A percentile compares a stretch with the other conserved stretches of the same genome.
Evolutionary conservation across 2,329 filamentous ascomycete species (phyloP).

Genomic region (Trichoderma hamatum): DNA sequence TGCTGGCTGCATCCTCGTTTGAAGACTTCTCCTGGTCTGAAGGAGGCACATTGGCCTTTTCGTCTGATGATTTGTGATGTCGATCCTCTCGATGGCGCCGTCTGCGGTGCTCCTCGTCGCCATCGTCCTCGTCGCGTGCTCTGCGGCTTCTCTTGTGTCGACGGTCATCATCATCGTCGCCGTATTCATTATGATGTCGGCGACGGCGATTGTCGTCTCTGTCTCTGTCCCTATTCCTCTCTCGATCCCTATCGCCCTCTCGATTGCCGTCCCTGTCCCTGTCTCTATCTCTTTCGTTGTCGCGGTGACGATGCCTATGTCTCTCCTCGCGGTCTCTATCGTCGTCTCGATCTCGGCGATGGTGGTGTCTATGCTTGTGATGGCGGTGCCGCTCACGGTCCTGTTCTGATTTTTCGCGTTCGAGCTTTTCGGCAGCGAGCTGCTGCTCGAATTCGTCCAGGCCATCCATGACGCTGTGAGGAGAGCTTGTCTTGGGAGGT

Average conservation of each 20-base stretch:
- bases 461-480: conserved; percentile 49
- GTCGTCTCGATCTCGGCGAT: conserved; percentile 50
- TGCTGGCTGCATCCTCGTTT: conserved; percentile 34
- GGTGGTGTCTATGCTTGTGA: conserved; percentile 50
- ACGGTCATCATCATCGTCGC: conserved; percentile 53
- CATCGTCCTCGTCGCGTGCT: conserved; percentile 56
- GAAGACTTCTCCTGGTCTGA: conserved; percentile 53
- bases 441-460: conserved; percentile 76
- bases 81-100: conserved; percentile 34
- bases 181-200: conserved; percentile 44
- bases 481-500: background rate
- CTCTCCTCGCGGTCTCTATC: conserved; percentile 43
- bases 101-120: conserved; percentile 43
- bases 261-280: conserved; percentile 39
- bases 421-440: conserved; percentile 66
- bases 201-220: conserved; percentile 38
- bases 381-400: conserved; percentile 49
- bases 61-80: conserved; percentile 49
- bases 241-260: conserved; percentile 34
- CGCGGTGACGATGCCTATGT: conserved; percentile 30
- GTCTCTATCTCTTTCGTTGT: conserved; percentile 30
- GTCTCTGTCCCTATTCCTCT: conserved; percentile 38
- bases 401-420: conserved; percentile 52
- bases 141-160: conserved; percentile 64
- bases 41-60: conserved; percentile 54